Evolutionary conservation across 2,329 filamentous ascomycete species (phyloP), one percentile per base, ranked within the genome.

Genomic region (Macroventuria anomochaeta): DNA sequence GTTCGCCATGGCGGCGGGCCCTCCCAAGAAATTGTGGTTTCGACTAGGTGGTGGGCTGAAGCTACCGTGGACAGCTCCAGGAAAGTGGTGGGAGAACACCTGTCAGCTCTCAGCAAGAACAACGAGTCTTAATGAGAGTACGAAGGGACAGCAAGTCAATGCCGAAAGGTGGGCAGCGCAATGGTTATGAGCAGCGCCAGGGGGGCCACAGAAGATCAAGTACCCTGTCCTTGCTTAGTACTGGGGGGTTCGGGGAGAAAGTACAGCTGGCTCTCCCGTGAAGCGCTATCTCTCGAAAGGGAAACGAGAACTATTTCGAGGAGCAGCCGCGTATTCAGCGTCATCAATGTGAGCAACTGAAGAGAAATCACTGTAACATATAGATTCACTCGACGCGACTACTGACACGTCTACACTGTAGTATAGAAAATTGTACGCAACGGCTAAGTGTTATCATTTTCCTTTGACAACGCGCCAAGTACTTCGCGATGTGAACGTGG

Each of bases 1-100:
- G 64, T 61, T 71, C 69, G 72, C 72, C 72, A 75, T 75, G 65
- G 53, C 56, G 68, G 71, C 72, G 68, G 55, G 34, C 51, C 54
- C 59, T 54, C 54, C 53, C 46, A 61, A 52, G 15, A 54, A 55
- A 51, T 43, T 57, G 62, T 49, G 51, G 54, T 49, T 61, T 56
- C 39, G 63, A 66, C 53, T 52, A 62, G 48, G 57, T 55, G 57
- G 57, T 55, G 56, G 47, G 57, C 52, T 52, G 61, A 55, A 59
- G 58, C 54, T 55, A 38, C 26, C 13, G 34, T 28, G 39, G 28
- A 31, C 38, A 59, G 57, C 53, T 55, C 50, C 51, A 57, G 52
- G 38, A 28, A 55, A 51, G 28, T 49, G 46, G 44, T 54, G 23
- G 34, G 29, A 49, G 53, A 51, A 55, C 53, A 55, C 40, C 53